Evolutionary conservation across 768 basidiomycete species (phyloP).

Genomic region (Fibroporia radiculosa): DNA sequence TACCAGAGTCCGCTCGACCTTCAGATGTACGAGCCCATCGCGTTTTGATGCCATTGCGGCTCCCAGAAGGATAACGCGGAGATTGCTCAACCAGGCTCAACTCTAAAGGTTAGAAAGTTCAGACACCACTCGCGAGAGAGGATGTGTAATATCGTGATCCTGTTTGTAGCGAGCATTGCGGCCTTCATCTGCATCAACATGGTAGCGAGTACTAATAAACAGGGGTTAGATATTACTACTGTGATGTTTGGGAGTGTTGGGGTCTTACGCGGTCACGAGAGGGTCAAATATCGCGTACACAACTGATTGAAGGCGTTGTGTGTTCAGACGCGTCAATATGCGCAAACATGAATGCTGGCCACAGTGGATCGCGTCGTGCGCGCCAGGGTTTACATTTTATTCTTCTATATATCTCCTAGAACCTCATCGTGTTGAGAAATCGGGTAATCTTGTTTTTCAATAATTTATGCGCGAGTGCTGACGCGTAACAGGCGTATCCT

Average conservation of each 20-base stretch:
- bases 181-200: background rate
- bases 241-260: background rate
- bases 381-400: background rate
- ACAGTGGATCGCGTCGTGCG: too few species aligned
- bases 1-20: too few species aligned
- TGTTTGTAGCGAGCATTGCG: background rate
- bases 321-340: constrained; percentile 15
- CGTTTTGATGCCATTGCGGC: too few species aligned
- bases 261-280: background rate
- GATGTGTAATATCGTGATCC: background rate
- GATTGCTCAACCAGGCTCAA: too few species aligned
- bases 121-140: background rate
- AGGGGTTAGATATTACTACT: too few species aligned
- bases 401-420: background rate
- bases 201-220: too few species aligned
- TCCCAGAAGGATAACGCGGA: too few species aligned
- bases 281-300: constrained; percentile 7
- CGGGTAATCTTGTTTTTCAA: too few species aligned
- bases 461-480: too few species aligned
- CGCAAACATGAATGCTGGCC: constrained; percentile 2
- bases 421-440: too few species aligned
- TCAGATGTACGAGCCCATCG: too few species aligned
- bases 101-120: background rate
- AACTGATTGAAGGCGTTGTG: constrained; percentile 1
- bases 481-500: too few species aligned